Base-by-base conservation (phyloP, 2,329 filamentous ascomycete genomes). In the Colletotrichum sansevieriae region DNA sequence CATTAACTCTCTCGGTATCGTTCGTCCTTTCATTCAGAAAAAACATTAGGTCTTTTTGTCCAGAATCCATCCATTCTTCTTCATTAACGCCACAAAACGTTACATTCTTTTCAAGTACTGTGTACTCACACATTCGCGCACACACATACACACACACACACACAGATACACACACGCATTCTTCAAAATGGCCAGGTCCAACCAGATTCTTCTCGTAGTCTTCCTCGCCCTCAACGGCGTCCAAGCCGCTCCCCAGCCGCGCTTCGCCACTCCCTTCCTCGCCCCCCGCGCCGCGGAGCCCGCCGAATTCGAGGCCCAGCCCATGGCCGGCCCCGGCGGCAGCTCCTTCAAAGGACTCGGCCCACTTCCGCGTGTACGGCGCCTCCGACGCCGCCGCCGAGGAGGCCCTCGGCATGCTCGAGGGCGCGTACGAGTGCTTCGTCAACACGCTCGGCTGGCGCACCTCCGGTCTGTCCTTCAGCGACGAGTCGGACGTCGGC, bases 211-310 rank as follows among this genome's bases (percentile, higher is more conserved):
- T 46, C 47, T 68, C 54, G 43, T 62, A n/a, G 25, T 65, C 47
- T 55, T 68, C 54, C 55, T 59, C 22, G 59, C 49, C 51, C 22
- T 64, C 43, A 43, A 55, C 54, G 47, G 65, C 41, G 41, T 47
- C 33, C n/a, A 55, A n/a, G 65, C 65, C 37, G 65, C 65, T 37
- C 61, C 65, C 47, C 65, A 35, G 54, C 49, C 52, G 33, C 37
- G 39, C 52, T 84, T 93, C 62, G 91, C 91, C 15, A 93, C 6
- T 20, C 35, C 54, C 22, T 46, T 39, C 92, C 76, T 54, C 13
- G 51, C 51, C 29, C 63, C 13, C 20, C 63, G 51, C 37, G 65
- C 61, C 39, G 68, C 46, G 13, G 68, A 69, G 37, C 74, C 74
- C 9, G 71, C 75, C 3, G 70, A 72, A 10, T 79, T 76, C 52